phyloP scores from a whole-genome alignment of 768 basidiomycete genomes.

The Mycena rosella region DNA sequence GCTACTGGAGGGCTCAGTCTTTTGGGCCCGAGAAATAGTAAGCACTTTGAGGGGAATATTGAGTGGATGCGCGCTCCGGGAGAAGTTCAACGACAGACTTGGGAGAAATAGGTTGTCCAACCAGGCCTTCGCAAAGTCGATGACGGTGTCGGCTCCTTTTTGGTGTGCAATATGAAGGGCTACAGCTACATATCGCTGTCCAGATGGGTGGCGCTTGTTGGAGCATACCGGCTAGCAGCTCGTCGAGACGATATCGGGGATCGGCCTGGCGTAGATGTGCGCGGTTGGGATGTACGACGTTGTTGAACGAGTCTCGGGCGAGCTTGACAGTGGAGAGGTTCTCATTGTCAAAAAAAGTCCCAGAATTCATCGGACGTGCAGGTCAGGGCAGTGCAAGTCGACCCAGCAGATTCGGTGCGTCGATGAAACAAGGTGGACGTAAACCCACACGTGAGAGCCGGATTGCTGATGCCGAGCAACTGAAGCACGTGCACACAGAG shows the following conservation, averaged over 20 bases:
- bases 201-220: constrained; percentile 35
- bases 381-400: constrained; percentile 13
- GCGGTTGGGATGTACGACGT: constrained; percentile 15
- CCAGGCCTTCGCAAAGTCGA: constrained; percentile 39
- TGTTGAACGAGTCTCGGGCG: constrained; percentile 1
- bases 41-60: neutral
- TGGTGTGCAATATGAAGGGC: constrained; percentile 36
- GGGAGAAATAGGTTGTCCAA: constrained; percentile 35
- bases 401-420: neutral
- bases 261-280: constrained; percentile 1
- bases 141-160: constrained; percentile 31
- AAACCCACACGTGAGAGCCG: neutral
- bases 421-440: neutral
- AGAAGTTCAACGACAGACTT: constrained; percentile 34
- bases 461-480: neutral
- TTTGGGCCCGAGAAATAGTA: neutral
- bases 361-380: constrained; percentile 11
- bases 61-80: neutral
- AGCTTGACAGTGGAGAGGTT: constrained; percentile 10
- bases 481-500: neutral
- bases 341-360: constrained; percentile 11
- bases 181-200: no score
- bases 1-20: constrained; percentile 5
- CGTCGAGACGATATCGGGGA: constrained; percentile 32
- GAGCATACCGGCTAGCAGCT: constrained; percentile 32